Conservation (phyloP, 106 monocot species). For the Narthecium ossifragum region DNA sequence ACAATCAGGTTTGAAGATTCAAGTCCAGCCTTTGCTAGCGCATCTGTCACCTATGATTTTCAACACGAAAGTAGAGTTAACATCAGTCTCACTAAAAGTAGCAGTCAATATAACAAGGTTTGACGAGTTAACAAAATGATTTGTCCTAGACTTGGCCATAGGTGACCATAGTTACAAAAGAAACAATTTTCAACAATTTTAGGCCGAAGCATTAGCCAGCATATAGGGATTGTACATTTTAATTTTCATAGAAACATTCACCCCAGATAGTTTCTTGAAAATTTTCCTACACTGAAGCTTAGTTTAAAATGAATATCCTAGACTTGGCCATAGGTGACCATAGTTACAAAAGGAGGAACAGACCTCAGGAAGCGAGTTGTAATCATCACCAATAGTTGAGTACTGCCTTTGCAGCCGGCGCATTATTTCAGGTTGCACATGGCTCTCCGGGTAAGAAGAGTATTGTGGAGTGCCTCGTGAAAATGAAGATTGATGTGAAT, state of each 20-base stretch:
- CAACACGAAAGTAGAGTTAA: neutral
- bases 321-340: neutral
- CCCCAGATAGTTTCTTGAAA: too few relatives aligned
- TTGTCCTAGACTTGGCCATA: neutral
- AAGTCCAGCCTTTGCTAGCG: conserved; percentile 60
- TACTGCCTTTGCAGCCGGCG: conserved; percentile 39
- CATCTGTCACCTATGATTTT: conserved; percentile 52
- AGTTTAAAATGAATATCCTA: neutral
- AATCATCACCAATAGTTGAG: conserved; percentile 47
- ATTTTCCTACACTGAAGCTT: neutral
- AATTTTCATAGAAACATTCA: neutral
- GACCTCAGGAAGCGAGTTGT: conserved; percentile 45
- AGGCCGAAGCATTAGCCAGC: neutral
- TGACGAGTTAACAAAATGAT: neutral
- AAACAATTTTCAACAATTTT: neutral
- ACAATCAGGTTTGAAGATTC: conserved; percentile 81
- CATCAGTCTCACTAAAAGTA: neutral
- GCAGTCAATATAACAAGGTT: neutral
- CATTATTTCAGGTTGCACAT: conserved; percentile 17
- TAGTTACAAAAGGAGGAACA: neutral
- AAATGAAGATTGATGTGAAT: conserved; percentile 11
- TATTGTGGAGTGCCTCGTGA: conserved; percentile 20
- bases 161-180: neutral
- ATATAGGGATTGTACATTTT: neutral
- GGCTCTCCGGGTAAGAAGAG: conserved; percentile 22